These are phyloP conservation scores for Coix lacrymajobi DNA, from an alignment of 176 grass and related monocot genomes.

Conservation along the genomic window DNA sequence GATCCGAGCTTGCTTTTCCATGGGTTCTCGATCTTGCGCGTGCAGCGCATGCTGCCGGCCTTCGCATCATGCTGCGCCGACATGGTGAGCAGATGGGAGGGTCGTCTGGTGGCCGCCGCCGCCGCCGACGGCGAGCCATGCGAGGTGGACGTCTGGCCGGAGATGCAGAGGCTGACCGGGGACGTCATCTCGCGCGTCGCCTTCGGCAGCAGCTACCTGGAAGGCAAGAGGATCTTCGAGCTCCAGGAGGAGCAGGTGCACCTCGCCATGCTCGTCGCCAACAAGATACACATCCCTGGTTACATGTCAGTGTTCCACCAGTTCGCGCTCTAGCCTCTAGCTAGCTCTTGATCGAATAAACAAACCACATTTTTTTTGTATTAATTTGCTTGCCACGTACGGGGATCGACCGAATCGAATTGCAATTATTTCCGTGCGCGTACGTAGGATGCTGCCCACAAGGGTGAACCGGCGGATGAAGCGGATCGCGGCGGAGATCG, in stretches of 20 bases:
- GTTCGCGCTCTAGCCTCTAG: too few species aligned
- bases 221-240: constrained; percentile 45
- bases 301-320: constrained; percentile 44
- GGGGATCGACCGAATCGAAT: not conserved
- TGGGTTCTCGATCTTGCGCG: not conserved
- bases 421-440: not conserved
- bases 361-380: not conserved
- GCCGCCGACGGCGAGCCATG: not conserved
- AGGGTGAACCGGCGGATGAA: constrained; percentile 31
- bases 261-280: not conserved
- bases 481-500: constrained; percentile 23
- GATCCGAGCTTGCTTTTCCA: too few species aligned
- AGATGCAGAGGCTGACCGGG: constrained; percentile 37
- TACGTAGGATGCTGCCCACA: constrained; percentile 28
- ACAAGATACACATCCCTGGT: constrained; percentile 28
- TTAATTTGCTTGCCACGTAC: not conserved
- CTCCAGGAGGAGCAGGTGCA: constrained; percentile 36
- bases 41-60: constrained; percentile 38
- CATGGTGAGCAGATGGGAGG: constrained; percentile 37
- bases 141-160: constrained; percentile 44
- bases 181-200: constrained; percentile 52
- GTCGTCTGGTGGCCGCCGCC: not conserved
- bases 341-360: too few species aligned
- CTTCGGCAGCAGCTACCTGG: constrained; percentile 49
- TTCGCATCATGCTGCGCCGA: constrained; percentile 35